Evolutionary conservation across 2,329 filamentous ascomycete genomes (phyloP).

Genomic region (Arthrobotrys sphaeroides): DNA sequence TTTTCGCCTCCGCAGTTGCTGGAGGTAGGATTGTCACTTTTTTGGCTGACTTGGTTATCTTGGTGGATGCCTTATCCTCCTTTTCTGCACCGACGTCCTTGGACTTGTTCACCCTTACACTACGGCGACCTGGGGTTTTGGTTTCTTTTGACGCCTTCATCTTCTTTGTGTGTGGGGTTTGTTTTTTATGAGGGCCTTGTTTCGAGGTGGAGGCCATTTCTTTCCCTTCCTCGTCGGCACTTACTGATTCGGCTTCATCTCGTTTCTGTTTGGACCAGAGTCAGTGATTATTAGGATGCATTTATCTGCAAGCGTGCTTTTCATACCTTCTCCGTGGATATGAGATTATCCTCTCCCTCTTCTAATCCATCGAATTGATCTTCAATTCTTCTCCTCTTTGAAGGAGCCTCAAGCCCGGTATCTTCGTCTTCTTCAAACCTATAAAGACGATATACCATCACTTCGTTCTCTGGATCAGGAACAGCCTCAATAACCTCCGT

Average conservation of each 20-base stretch:
- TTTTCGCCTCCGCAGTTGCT: neutral
- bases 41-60: neutral
- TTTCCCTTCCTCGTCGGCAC: neutral
- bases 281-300: no score
- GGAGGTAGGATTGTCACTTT: constrained; percentile 19
- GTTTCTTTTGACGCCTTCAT: neutral
- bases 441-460: constrained; percentile 3
- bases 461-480: constrained; percentile 1
- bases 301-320: no score
- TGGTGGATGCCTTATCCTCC: neutral
- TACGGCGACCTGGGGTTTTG: neutral
- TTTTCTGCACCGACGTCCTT: no score
- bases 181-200: neutral
- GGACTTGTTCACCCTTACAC: neutral
- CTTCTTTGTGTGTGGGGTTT: neutral
- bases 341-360: neutral
- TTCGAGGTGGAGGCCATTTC: no score
- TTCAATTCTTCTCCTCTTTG: constrained; percentile 9
- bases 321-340: no score
- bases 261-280: no score
- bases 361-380: neutral
- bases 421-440: constrained; percentile 25
- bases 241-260: neutral
- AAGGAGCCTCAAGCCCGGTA: neutral
- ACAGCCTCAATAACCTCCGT: constrained; percentile 28